Conservation (phyloP, 768 basidiomycete genomes). For the Mycena vulgaris region DNA sequence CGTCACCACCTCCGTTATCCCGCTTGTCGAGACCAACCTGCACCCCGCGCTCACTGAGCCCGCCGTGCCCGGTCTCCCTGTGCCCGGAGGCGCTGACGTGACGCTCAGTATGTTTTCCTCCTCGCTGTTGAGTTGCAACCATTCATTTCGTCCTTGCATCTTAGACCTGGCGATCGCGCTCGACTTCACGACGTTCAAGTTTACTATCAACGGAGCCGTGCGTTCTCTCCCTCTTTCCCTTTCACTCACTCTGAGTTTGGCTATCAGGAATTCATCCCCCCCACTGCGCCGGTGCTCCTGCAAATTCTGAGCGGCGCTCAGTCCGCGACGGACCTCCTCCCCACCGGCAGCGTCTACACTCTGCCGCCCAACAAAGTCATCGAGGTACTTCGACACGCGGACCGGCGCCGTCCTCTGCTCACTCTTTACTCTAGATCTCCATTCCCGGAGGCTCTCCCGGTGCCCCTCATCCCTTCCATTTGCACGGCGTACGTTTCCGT, state of each 20-base stretch:
- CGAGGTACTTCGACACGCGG: slow-evolving; percentile 39
- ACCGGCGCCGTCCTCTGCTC: neutral
- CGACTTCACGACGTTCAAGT: slow-evolving; percentile 40
- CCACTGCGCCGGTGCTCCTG: slow-evolving; percentile 59
- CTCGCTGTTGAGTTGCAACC: neutral
- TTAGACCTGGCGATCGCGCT: slow-evolving; percentile 37
- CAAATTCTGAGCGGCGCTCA: slow-evolving; percentile 61
- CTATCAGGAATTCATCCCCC: slow-evolving; percentile 41
- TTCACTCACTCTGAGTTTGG: neutral
- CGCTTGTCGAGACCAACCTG: slow-evolving; percentile 49
- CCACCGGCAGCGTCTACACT: slow-evolving; percentile 52
- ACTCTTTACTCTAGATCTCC: slow-evolving; percentile 39
- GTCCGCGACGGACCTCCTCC: slow-evolving; percentile 49
- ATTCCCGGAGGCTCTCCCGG: slow-evolving; percentile 47
- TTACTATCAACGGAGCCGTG: slow-evolving; percentile 49
- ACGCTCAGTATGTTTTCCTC: slow-evolving; percentile 26
- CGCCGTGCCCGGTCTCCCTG: slow-evolving; percentile 43
- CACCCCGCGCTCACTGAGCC: slow-evolving; percentile 31
- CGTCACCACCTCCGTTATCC: slow-evolving; percentile 25
- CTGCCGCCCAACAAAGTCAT: slow-evolving; percentile 57
- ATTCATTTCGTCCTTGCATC: neutral
- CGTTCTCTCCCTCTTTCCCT: neutral
- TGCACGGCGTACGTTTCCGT: slow-evolving; percentile 31
- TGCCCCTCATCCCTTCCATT: slow-evolving; percentile 35
- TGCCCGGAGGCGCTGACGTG: slow-evolving; percentile 46